Base-by-base conservation (phyloP, 2,329 filamentous ascomycete species). In the Xylariaceae sp. region DNA sequence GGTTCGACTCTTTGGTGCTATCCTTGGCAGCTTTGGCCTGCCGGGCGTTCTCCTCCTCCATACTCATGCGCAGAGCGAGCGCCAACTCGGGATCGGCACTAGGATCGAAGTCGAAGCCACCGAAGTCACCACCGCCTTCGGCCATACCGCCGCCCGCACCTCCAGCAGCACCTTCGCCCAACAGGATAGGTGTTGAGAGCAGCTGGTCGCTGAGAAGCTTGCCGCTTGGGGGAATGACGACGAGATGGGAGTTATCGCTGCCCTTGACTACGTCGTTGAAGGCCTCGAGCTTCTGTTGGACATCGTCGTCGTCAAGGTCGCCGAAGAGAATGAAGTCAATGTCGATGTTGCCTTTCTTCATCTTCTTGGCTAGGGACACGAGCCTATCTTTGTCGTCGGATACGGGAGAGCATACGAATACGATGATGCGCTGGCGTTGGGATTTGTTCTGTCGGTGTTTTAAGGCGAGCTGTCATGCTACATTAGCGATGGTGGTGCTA, bases 381-480 rank as follows among this genome's bases (percentile, higher is more conserved):
- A 99, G 83, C 48, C 88, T 84, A 75, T 94, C 94, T 72, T 97
- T 89, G 59, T 90, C 87, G 68, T 99, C 94, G 56, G 86, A 81
- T 66, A 97, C 87, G 28, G 92, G 89, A 40, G 91, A 96, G 81
- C 94, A 99, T 58, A 92, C 88, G 72, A 99, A 97, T 55, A 95
- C 91, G 73, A 99, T 88, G 79, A 99, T 96, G 61, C 94, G 89
- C 79, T 96, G 92, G 63, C 90, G 86, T 75, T 97, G 94, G 45
- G 90, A 90, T 74, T 96, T 96, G 77, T 99, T 97, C 75, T 96
- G 92, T 66, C 94, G 87, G 75, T 99, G 94, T 77, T 97, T 97
- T 65, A 99, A 82, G 39, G 94, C 94, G 65, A 99, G 83, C 92
- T 97, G 67, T 60, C 46, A 39, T 51, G 55, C 39, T 40, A 50